A percentile compares a stretch with the other conserved stretches of the same genome.
Conservation (phyloP, 2,329 filamentous ascomycete species). For the Diaporthe citriasiana region DNA sequence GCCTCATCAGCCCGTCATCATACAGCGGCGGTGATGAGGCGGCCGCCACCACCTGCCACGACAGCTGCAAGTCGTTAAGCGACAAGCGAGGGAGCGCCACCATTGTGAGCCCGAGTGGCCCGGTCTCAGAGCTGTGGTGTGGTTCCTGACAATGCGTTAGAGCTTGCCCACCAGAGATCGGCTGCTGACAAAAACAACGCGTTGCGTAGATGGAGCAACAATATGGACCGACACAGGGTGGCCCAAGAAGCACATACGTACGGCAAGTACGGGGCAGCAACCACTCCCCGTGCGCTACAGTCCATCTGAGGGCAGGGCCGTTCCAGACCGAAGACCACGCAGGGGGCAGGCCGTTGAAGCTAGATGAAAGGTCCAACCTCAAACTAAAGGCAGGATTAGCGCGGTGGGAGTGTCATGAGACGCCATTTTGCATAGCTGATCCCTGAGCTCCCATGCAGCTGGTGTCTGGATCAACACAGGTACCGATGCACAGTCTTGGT, state of each 20-base stretch:
- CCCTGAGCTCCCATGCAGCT: conserved; percentile 41
- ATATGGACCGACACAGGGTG: conserved; percentile 11
- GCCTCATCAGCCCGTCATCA: conserved; percentile 38
- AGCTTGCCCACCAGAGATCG: neutral
- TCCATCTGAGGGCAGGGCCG: conserved; percentile 10
- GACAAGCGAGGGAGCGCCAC: conserved; percentile 36
- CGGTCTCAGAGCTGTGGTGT: conserved; percentile 16
- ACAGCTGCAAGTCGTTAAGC: conserved; percentile 26
- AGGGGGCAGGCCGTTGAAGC: conserved; percentile 38
- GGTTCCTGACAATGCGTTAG: conserved; percentile 3
- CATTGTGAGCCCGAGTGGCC: neutral
- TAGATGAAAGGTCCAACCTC: conserved; percentile 39
- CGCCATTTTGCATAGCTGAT: conserved; percentile 41
- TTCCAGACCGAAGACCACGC: conserved; percentile 23
- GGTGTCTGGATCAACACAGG: conserved; percentile 34
- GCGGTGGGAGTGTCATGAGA: conserved; percentile 40
- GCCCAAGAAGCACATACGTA: neutral
- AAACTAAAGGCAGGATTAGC: conserved; percentile 42
- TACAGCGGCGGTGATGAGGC: conserved; percentile 36
- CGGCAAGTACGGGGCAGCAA: neutral
- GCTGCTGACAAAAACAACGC: neutral
- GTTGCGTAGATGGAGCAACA: neutral
- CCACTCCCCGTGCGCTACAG: too few relatives aligned
- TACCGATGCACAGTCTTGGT: conserved; percentile 21
- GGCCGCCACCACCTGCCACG: conserved; percentile 31